A percentile compares a stretch with the other conserved stretches of the same genome.
Conservation (phyloP, 176 grass and related monocot species). For the Neostapfia colusana region DNA sequence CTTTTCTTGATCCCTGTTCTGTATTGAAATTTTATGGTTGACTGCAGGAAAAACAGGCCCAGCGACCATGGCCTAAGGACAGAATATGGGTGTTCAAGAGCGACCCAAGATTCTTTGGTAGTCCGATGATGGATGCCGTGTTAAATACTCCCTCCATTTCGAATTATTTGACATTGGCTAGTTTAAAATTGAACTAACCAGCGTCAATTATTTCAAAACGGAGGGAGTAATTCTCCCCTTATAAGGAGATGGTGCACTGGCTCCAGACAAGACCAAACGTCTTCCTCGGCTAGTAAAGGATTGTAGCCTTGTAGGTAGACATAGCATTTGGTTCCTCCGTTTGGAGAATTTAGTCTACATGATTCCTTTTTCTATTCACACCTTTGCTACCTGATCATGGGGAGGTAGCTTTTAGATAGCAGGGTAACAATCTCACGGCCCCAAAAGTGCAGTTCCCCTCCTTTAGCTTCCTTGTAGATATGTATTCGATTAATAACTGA, state of each 20-base stretch:
- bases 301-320: constrained; percentile 48
- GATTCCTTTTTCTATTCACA: constrained; percentile 74
- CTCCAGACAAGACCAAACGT: constrained; percentile 80
- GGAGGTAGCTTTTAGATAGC: constrained; percentile 59
- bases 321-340: constrained; percentile 33
- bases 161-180: no score
- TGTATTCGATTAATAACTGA: constrained; percentile 65
- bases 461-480: constrained; percentile 48
- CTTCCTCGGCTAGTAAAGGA: constrained; percentile 74
- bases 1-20: neutral
- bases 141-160: no score
- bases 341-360: constrained; percentile 52
- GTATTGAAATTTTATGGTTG: constrained; percentile 31
- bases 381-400: constrained; percentile 46
- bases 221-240: constrained; percentile 78
- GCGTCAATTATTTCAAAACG: no score
- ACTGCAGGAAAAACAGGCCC: constrained; percentile 92
- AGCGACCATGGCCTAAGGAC: constrained; percentile 96
- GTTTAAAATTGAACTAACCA: no score
- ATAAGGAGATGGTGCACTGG: constrained; percentile 98
- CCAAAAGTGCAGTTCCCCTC: constrained; percentile 52
- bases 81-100: constrained; percentile 92
- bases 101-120: constrained; percentile 88
- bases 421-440: constrained; percentile 52
- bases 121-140: constrained; percentile 89